Conservation (phyloP, 805 yeast genomes). For the Lipomyces sp. region DNA sequence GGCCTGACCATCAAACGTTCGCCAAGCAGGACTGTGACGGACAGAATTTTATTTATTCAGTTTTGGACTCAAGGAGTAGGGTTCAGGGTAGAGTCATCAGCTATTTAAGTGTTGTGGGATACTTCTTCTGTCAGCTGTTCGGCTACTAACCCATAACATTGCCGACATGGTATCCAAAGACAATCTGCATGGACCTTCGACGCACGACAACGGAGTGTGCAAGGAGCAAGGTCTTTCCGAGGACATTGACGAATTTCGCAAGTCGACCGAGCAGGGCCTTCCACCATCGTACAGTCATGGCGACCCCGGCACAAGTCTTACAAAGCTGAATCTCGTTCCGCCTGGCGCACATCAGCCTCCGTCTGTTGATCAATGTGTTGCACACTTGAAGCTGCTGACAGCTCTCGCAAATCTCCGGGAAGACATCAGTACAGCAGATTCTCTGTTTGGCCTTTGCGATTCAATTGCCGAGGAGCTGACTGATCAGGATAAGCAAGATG, state of each 20-base stretch:
- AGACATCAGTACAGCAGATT: constrained; percentile 5
- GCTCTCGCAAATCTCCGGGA: constrained; percentile 11
- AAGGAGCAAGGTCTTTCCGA: background rate
- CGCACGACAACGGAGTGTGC: constrained; percentile 2
- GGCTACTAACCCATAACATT: background rate
- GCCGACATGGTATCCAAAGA: constrained; percentile 6
- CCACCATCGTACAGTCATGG: constrained; percentile 6
- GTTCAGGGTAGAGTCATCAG: too few relatives aligned
- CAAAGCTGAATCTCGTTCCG: constrained; percentile 6
- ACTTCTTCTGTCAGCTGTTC: too few relatives aligned
- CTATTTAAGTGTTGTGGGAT: too few relatives aligned
- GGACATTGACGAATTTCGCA: background rate
- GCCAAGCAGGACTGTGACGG: too few relatives aligned
- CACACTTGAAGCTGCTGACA: constrained; percentile 4
- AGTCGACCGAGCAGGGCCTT: background rate
- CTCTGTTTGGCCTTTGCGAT: constrained; percentile 4
- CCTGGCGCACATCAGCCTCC: background rate
- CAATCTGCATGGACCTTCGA: background rate
- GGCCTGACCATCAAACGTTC: too few relatives aligned
- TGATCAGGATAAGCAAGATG: background rate
- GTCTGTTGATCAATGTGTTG: constrained; percentile 7
- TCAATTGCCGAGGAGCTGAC: background rate
- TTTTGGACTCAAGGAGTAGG: too few relatives aligned
- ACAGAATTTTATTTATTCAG: too few relatives aligned
- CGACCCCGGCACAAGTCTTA: background rate